Conservation (phyloP, 129 eudicot genomes). For the Erigeron canadensis region DNA sequence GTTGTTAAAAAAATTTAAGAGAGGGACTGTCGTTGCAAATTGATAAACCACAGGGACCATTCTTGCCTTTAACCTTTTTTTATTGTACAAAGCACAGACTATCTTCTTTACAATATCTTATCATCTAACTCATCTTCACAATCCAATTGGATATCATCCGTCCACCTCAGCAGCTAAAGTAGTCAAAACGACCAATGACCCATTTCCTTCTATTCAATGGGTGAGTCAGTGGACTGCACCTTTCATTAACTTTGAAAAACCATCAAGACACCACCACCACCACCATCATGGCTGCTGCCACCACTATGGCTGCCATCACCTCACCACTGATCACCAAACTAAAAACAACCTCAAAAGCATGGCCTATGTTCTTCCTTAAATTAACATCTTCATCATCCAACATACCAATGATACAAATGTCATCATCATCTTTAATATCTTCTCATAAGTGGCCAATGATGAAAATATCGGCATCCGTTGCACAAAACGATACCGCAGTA, state of each 20-base stretch:
- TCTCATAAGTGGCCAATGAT: conserved; percentile 25
- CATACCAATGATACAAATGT: conserved; percentile 28
- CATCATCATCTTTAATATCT: conserved; percentile 26
- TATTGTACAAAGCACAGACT: no score
- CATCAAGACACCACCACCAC: conserved; percentile 19
- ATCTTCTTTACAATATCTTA: no score
- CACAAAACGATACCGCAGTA: conserved; percentile 33
- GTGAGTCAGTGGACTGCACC: not conserved
- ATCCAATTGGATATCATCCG: conserved; percentile 27
- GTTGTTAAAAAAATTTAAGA: no score
- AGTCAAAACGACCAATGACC: not conserved
- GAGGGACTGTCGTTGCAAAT: no score
- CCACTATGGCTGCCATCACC: conserved; percentile 51
- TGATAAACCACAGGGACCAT: no score
- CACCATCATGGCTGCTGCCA: conserved; percentile 50
- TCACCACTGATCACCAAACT: conserved; percentile 51
- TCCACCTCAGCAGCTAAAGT: conserved; percentile 29
- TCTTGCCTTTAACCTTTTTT: no score
- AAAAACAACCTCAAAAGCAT: conserved; percentile 32
- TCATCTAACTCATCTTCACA: conserved; percentile 24
- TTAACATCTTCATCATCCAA: conserved; percentile 26
- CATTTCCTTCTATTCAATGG: not conserved
- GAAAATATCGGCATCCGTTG: conserved; percentile 44
- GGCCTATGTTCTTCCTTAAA: conserved; percentile 28
- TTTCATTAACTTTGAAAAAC: conserved; percentile 16